Evolutionary conservation across 2,329 filamentous ascomycete genomes (phyloP).

Genomic region (Pseudofabraea citricarpa): DNA sequence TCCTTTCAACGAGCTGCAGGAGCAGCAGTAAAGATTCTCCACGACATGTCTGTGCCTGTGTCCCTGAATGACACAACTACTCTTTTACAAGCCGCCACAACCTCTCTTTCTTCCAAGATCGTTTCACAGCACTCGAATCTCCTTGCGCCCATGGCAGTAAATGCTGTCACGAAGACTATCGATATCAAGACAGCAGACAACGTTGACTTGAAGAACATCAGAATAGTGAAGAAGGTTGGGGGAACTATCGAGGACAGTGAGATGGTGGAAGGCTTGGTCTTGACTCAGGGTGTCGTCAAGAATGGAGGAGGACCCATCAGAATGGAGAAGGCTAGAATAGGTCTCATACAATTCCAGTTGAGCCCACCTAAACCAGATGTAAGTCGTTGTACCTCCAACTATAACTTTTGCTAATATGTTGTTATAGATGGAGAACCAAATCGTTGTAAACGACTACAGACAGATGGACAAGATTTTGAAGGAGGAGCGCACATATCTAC

Average conservation of each 20-base stretch:
- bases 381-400: slow-evolving; percentile 28
- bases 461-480: slow-evolving; percentile 99
- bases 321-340: slow-evolving; percentile 97
- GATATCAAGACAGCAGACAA: slow-evolving; percentile 95
- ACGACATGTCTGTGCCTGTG: slow-evolving; percentile 94
- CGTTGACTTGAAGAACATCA: slow-evolving; percentile 92
- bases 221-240: slow-evolving; percentile 95
- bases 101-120: slow-evolving; percentile 96
- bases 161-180: slow-evolving; percentile 92
- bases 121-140: slow-evolving; percentile 95
- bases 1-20: slow-evolving; percentile 92
- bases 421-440: slow-evolving; percentile 95
- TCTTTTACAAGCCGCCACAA: slow-evolving; percentile 93
- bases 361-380: slow-evolving; percentile 96
- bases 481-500: slow-evolving; percentile 94
- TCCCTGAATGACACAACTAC: slow-evolving; percentile 81
- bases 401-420: slow-evolving; percentile 11
- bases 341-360: slow-evolving; percentile 96
- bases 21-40: slow-evolving; percentile 82
- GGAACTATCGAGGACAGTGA: slow-evolving; percentile 98
- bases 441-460: slow-evolving; percentile 97
- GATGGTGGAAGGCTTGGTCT: slow-evolving; percentile 88
- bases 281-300: slow-evolving; percentile 92
- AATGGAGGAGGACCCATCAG: slow-evolving; percentile 82
- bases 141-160: slow-evolving; percentile 96